Conservation (phyloP, 306 rosid genomes). For the Boehmeria nivea region DNA sequence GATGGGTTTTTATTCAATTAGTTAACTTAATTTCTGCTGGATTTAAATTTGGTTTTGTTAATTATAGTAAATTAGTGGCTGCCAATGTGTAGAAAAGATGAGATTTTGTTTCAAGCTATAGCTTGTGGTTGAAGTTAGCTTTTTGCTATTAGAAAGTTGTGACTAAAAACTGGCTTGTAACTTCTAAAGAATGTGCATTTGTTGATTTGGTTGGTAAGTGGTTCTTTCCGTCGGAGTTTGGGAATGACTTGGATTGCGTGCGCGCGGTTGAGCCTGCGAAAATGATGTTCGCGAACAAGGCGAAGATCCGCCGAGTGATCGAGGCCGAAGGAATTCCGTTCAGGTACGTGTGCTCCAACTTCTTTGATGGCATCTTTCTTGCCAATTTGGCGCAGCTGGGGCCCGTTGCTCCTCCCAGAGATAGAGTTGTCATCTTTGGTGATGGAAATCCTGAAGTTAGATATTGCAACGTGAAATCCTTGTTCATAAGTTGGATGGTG, state of each 20-base stretch:
- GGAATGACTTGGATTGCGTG: conserved; percentile 35
- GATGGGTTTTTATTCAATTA: not conserved
- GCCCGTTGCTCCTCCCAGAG: conserved; percentile 32
- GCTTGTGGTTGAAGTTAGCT: too few relatives aligned
- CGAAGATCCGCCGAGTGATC: conserved; percentile 20
- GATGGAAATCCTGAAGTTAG: conserved; percentile 36
- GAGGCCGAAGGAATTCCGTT: conserved; percentile 38
- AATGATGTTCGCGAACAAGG: conserved; percentile 17
- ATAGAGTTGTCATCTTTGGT: conserved; percentile 29
- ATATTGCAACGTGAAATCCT: not conserved
- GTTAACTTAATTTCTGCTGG: too few relatives aligned
- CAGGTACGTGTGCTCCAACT: conserved; percentile 29
- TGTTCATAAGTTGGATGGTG: too few relatives aligned
- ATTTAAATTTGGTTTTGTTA: too few relatives aligned
- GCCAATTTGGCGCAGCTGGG: conserved; percentile 26
- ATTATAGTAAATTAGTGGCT: too few relatives aligned
- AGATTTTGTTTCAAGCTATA: too few relatives aligned
- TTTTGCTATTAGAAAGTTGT: too few relatives aligned
- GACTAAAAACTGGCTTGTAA: too few relatives aligned
- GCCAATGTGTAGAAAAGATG: too few relatives aligned
- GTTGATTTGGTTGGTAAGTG: too few relatives aligned
- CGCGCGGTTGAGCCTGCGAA: conserved; percentile 43
- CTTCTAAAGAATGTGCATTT: too few relatives aligned
- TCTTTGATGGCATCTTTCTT: conserved; percentile 30
- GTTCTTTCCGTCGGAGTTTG: conserved; percentile 39